Percentiles rank a stretch among this genome's conserved stretches.
Conservation (phyloP, 352 stramenopile species). For the Globisporangium canariense region DNA sequence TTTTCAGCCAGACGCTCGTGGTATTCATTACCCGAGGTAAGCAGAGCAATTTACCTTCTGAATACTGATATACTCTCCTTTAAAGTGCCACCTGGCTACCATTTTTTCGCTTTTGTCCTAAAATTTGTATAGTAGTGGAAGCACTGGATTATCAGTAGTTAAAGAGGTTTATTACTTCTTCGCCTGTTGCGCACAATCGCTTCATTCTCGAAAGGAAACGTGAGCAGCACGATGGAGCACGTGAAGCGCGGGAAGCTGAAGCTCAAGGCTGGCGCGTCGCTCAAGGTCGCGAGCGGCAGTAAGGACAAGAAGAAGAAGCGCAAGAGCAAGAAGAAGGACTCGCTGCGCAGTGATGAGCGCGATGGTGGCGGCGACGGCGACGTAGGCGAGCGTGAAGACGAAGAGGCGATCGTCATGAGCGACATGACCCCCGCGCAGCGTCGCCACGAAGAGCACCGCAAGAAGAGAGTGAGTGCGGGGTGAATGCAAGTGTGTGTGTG, state of each 20-base stretch:
- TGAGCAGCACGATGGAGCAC: conserved; percentile 49
- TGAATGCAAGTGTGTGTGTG: not conserved
- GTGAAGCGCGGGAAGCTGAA: conserved; percentile 84
- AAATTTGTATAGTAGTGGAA: not conserved
- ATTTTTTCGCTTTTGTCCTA: too few relatives aligned
- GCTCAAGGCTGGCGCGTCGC: conserved; percentile 59
- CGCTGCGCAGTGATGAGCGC: conserved; percentile 9
- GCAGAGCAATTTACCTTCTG: too few relatives aligned
- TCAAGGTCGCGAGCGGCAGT: conserved; percentile 54
- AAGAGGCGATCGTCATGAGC: conserved; percentile 29
- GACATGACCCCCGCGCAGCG: conserved; percentile 76
- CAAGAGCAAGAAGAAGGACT: conserved; percentile 45
- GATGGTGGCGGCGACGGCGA: conserved; percentile 3
- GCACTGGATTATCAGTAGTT: too few relatives aligned
- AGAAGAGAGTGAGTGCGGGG: conserved; percentile 62
- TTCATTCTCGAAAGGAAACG: not conserved
- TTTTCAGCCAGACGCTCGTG: conserved; percentile 1
- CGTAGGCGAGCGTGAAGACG: conserved; percentile 7
- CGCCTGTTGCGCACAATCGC: not conserved
- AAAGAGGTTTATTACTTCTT: not conserved
- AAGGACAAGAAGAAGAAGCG: conserved; percentile 65
- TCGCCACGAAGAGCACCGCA: conserved; percentile 71
- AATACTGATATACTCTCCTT: not conserved
- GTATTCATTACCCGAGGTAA: not conserved
- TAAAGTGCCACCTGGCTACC: not conserved